These are phyloP conservation scores for Favolaschia claudopus DNA, from an alignment of 768 basidiomycete genomes.

Conservation along the genomic window DNA sequence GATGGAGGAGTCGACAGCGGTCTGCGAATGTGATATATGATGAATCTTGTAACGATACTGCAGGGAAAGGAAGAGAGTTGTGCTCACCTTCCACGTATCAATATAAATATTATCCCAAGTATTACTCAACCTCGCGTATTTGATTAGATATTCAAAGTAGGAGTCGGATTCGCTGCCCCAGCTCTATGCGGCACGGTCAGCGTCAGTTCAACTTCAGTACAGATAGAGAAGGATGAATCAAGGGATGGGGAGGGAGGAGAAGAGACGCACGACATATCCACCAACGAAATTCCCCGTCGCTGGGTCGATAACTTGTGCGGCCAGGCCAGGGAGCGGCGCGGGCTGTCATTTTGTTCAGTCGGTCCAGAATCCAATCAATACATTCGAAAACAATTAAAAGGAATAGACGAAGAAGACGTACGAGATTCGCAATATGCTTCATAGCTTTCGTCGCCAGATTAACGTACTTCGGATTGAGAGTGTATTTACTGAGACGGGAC, in stretches of 20 bases:
- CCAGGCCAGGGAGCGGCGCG: constrained; percentile 57
- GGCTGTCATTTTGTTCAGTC: no score
- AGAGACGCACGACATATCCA: constrained; percentile 54
- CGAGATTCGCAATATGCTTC: constrained; percentile 43
- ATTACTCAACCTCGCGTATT: constrained; percentile 71
- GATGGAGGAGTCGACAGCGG: constrained; percentile 77
- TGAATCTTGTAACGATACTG: no score
- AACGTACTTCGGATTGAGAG: constrained; percentile 54
- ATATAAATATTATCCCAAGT: constrained; percentile 66
- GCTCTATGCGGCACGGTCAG: no score
- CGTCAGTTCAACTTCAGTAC: no score
- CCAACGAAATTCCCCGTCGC: constrained; percentile 51
- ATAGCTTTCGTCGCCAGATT: constrained; percentile 49
- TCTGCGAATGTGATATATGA: no score
- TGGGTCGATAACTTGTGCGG: constrained; percentile 63
- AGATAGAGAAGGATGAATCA: no score
- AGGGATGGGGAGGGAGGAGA: no score
- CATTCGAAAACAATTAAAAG: no score
- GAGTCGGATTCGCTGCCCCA: background rate
- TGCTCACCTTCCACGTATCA: constrained; percentile 69
- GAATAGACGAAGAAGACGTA: constrained; percentile 26
- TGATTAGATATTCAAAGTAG: constrained; percentile 82
- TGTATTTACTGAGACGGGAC: constrained; percentile 33
- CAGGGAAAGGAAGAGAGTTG: no score
- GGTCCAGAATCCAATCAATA: no score